phyloP scores from a whole-genome alignment of 345 rosid genomes.

The Raphanus raphanistrum region DNA sequence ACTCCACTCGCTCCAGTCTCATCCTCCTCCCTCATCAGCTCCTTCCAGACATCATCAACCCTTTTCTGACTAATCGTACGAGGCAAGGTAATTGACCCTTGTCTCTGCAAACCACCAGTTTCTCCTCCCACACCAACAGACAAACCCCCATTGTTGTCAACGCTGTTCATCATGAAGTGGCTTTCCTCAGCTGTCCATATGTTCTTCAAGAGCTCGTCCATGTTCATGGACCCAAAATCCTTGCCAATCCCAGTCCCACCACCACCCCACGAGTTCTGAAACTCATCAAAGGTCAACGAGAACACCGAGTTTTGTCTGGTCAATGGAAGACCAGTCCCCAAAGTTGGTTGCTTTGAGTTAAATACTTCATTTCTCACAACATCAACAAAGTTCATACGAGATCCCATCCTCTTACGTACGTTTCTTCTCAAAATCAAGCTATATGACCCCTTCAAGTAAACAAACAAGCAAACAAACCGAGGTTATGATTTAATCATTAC shows the following conservation, averaged over 20 bases:
- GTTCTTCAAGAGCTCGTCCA: constrained; percentile 87
- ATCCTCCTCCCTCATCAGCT: constrained; percentile 57
- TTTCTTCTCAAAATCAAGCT: constrained; percentile 19
- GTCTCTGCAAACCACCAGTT: constrained; percentile 63
- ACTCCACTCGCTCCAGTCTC: constrained; percentile 40
- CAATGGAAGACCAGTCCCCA: constrained; percentile 42
- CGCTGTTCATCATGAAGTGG: constrained; percentile 40
- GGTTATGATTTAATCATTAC: not conserved
- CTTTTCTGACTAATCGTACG: constrained; percentile 84
- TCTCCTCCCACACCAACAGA: constrained; percentile 33
- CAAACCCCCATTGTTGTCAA: constrained; percentile 31
- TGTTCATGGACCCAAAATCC: constrained; percentile 96
- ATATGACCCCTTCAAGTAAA: not conserved
- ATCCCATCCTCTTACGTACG: constrained; percentile 20
- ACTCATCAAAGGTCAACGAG: constrained; percentile 84
- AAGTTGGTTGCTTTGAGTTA: constrained; percentile 42
- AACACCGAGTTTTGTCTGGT: constrained; percentile 74
- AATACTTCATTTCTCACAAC: constrained; percentile 45
- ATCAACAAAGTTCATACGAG: constrained; percentile 49
- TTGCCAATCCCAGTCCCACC: constrained; percentile 53
- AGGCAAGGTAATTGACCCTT: constrained; percentile 87
- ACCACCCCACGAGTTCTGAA: constrained; percentile 71
- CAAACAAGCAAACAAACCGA: not conserved
- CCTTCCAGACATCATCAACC: constrained; percentile 93
- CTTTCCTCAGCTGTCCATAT: constrained; percentile 83